Evolutionary conservation across 306 rosid genomes (phyloP).

Genomic region (Heteromeles arbutifolia): DNA sequence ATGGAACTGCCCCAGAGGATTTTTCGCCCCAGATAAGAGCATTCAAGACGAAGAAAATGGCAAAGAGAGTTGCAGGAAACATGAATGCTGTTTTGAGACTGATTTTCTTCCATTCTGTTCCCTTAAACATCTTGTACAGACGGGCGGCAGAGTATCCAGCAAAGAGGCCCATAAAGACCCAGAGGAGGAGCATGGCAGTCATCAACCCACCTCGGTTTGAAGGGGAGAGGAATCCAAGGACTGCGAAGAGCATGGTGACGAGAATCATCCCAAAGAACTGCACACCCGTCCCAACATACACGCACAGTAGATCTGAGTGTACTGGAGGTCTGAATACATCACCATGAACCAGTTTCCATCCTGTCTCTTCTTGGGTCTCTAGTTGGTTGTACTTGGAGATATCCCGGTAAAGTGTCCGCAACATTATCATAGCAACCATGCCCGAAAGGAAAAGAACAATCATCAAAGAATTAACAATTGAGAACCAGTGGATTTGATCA

Average conservation of each 20-base stretch:
- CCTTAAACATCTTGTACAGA: slow-evolving; percentile 67
- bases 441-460: slow-evolving; percentile 88
- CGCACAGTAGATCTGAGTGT: slow-evolving; percentile 71
- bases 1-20: slow-evolving; percentile 95
- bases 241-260: slow-evolving; percentile 82
- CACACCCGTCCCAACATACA: slow-evolving; percentile 87
- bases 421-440: slow-evolving; percentile 96
- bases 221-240: slow-evolving; percentile 82
- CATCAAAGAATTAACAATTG: slow-evolving; percentile 81
- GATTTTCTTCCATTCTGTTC: slow-evolving; percentile 73
- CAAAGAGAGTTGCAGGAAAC: slow-evolving; percentile 64
- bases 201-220: slow-evolving; percentile 87
- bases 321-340: slow-evolving; percentile 80
- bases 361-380: slow-evolving; percentile 88
- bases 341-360: slow-evolving; percentile 87
- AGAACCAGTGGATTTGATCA: slow-evolving; percentile 97
- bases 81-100: slow-evolving; percentile 65
- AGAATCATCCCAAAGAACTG: slow-evolving; percentile 88
- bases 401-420: slow-evolving; percentile 93
- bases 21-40: slow-evolving; percentile 86
- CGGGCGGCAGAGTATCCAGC: slow-evolving; percentile 68
- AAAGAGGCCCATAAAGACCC: slow-evolving; percentile 83
- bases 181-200: slow-evolving; percentile 87
- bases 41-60: slow-evolving; percentile 71
- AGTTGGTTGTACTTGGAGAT: slow-evolving; percentile 87